Evolutionary conservation across 1,284 basidiomycete genomes (phyloP).

Genomic region (Sphaerobolus stellatus): DNA sequence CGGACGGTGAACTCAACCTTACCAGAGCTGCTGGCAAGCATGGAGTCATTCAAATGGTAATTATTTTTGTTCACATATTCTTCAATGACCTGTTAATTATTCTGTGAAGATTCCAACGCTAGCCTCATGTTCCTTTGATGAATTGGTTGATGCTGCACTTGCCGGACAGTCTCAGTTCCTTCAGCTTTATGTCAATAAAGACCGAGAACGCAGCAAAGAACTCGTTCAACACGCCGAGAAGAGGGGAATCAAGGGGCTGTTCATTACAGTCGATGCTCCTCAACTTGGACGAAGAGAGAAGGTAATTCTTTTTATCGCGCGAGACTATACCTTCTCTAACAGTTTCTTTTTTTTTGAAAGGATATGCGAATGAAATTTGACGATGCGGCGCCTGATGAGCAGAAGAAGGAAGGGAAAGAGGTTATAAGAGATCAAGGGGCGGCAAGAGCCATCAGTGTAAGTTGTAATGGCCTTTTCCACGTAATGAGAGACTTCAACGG

Average conservation of each 20-base stretch:
- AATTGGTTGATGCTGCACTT: constrained; percentile 77
- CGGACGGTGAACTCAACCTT: constrained; percentile 86
- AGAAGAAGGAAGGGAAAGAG: constrained; percentile 54
- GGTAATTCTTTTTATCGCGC: constrained; percentile 31
- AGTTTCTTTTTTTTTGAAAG: constrained; percentile 34
- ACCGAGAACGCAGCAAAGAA: constrained; percentile 77
- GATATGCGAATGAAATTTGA: constrained; percentile 98
- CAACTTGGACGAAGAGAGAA: constrained; percentile 89
- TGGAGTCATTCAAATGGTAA: constrained; percentile 85
- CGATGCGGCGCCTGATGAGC: constrained; percentile 71
- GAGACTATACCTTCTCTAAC: background rate
- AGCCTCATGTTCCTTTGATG: constrained; percentile 87
- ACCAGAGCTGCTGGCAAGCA: constrained; percentile 83
- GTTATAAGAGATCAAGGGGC: constrained; percentile 88
- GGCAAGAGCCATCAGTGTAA: constrained; percentile 87
- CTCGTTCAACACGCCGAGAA: constrained; percentile 83
- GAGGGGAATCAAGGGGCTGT: constrained; percentile 81
- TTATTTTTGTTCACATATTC: background rate
- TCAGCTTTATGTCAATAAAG: constrained; percentile 87
- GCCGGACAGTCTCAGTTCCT: constrained; percentile 78
- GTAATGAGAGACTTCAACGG: background rate
- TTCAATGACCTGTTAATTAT: background rate
- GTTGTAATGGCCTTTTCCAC: constrained; percentile 24
- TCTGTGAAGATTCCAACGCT: constrained; percentile 74
- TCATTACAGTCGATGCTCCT: constrained; percentile 93